Base-by-base conservation (phyloP, 495 filamentous ascomycete genomes). In the Penicillium maclennaniae region DNA sequence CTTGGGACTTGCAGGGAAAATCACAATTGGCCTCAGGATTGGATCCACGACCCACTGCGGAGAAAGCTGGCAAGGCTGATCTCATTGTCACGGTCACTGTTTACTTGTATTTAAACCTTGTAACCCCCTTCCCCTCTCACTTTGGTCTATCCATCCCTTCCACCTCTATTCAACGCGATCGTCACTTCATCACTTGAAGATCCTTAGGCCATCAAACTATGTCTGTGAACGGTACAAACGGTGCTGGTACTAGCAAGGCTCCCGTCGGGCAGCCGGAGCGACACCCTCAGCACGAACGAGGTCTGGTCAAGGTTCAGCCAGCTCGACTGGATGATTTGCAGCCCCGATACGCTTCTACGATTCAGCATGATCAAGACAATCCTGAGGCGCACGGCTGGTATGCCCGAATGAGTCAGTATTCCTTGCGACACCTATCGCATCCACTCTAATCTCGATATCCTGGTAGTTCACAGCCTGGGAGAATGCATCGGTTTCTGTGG, bases 361-460 rank as follows among this genome's bases (percentile, higher is more conserved):
- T 96, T 54, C 69, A 87, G 42, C 83, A 83, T 47, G 83, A 87
- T 38, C 69, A 66, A 17, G 76, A 83, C 10, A 87, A 95, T 60
- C 82, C 80, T 34, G 81, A 82, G 46, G 78, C 80, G 16, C 86
- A 92, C 66, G 88, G 91, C 65, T 97, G 92, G 92, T 97, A 96
- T 69, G 89, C 91, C 16, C 69, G 77, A 61, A 86, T 96, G 81
- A 92, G 87, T 91, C 77, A 53, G 87, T 61, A 1, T 16, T 9
- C 23, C 17, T 0, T 1, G 17, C 9, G 12, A 19, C 15, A 16
- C 9, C 20, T 44, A 8, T n/a, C 23, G 19, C n/a, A n/a, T 21
- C 27, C 27, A 51, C 15, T 12, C 47, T 54, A 54, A 50, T 25
- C 21, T 21, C 10, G 19, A 52, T 31, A 26, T 28, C n/a, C 41